Conservation (phyloP, 768 basidiomycete genomes). For the Boletales sp. region DNA sequence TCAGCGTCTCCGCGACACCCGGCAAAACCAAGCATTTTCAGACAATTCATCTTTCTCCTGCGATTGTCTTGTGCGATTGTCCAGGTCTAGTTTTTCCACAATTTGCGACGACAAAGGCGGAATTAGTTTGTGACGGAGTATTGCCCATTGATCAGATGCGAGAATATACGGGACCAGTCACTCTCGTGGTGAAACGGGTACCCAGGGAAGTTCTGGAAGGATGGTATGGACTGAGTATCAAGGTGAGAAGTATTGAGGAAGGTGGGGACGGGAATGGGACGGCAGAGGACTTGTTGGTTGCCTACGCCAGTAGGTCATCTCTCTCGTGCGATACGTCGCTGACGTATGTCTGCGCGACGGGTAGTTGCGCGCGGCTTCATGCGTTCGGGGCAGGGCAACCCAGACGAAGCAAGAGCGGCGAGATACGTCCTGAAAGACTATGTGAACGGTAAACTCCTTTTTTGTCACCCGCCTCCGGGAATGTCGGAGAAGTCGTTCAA, state of each 20-base stretch:
- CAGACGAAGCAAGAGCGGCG: conserved; percentile 92
- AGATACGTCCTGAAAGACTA: conserved; percentile 95
- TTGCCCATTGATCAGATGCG: conserved; percentile 96
- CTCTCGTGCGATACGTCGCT: conserved; percentile 1
- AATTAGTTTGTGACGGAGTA: conserved; percentile 94
- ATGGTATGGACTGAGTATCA: conserved; percentile 82
- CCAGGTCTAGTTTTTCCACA: conserved; percentile 98
- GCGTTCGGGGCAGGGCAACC: conserved; percentile 92
- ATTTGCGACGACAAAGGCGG: conserved; percentile 95
- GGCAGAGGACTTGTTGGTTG: conserved; percentile 77
- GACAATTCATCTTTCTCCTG: conserved; percentile 88
- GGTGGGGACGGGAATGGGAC: conserved; percentile 75
- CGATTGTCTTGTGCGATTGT: conserved; percentile 91
- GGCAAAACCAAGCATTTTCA: conserved; percentile 99
- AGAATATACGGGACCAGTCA: conserved; percentile 83
- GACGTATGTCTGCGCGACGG: conserved; percentile 12
- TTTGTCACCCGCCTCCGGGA: conserved; percentile 84
- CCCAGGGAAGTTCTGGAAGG: conserved; percentile 84
- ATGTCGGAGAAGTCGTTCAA: conserved; percentile 71
- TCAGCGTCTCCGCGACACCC: conserved; percentile 96
- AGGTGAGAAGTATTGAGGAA: conserved; percentile 62
- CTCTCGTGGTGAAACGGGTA: conserved; percentile 74
- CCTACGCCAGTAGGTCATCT: conserved; percentile 82
- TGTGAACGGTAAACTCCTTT: conserved; percentile 90
- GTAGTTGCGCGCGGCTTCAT: conserved; percentile 91